Base-by-base conservation (phyloP, 441 rosid species). In the Geranium incanum region DNA sequence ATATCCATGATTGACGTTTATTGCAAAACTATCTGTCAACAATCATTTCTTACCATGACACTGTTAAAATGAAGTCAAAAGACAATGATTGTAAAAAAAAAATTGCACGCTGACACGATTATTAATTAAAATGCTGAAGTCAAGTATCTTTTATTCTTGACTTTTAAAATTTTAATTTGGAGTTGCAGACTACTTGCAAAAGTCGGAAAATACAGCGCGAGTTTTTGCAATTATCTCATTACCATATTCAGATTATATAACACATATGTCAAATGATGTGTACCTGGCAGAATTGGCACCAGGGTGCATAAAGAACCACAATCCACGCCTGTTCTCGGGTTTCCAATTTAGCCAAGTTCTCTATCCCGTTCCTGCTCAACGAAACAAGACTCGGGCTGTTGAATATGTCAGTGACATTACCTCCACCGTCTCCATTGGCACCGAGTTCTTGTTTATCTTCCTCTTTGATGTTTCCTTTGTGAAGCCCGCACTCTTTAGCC, bases 401-500 rank as follows among this genome's bases (percentile, higher is more conserved):
- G 57, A 86, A 84, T 37, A 86, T 79, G 36, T 86, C 85, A 11
- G 79, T 64, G 18, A 71, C 70, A 13, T 36, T 66, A 2, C 45
- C 78, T 2, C 73, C 72, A 0, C 73, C 76, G 62, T 66, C 75
- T 70, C 71, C 78, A 28, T 72, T 67, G 18, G 70, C 75, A 55
- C 8, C 41, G 65, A 36, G 33, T 0, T 18, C 12, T 36, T 71
- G 3, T 8, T 16, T 28, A 4, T 48, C 70, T 70, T 76, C 78
- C 62, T 78, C 75, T 75, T 79, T 84, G 59, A 86, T 67, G 28
- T 86, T 84, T 59, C 87, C 87, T 71, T 81, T 86, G 62, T 84
- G 87, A 19, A 86, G 78, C 6, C 87, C 89, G 68, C 89, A 84
- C 66, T 86, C 87, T 71, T 86, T 86, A 11, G 87, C 87, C 70